phyloP scores from a whole-genome alignment of 495 filamentous ascomycete genomes.

The Geopyxis carbonaria region DNA sequence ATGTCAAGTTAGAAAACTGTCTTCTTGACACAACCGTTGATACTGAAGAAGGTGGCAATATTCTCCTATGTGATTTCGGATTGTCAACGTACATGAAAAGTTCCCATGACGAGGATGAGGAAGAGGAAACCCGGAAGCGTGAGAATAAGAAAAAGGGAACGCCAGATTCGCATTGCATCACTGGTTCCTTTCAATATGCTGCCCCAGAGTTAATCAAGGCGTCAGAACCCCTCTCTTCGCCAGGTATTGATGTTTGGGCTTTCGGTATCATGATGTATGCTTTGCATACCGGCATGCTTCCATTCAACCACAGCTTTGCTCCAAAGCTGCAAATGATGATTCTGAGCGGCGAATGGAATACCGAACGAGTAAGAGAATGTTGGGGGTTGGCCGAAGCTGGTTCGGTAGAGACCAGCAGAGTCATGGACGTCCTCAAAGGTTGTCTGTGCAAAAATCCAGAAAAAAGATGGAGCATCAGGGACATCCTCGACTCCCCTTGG shows the following conservation, averaged over 20 bases:
- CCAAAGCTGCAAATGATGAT: slow-evolving; percentile 46
- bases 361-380: slow-evolving; percentile 29
- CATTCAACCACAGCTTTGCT: slow-evolving; percentile 46
- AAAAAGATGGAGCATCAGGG: slow-evolving; percentile 32
- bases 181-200: slow-evolving; percentile 21
- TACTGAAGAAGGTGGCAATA: slow-evolving; percentile 33
- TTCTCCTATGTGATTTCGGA: slow-evolving; percentile 59
- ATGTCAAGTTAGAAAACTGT: slow-evolving; percentile 67
- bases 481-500: slow-evolving; percentile 41
- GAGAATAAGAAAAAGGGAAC: slow-evolving; percentile 25
- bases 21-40: slow-evolving; percentile 43
- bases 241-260: slow-evolving; percentile 53
- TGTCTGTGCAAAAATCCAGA: slow-evolving; percentile 26
- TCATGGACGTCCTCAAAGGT: slow-evolving; percentile 35
- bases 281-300: slow-evolving; percentile 46
- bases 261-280: slow-evolving; percentile 51
- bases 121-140: slow-evolving; percentile 30
- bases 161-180: slow-evolving; percentile 1
- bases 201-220: slow-evolving; percentile 13
- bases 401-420: slow-evolving; percentile 25
- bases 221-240: background rate
- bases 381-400: slow-evolving; percentile 18
- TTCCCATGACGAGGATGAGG: slow-evolving; percentile 34
- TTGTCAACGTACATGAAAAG: slow-evolving; percentile 49
- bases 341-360: slow-evolving; percentile 42